phyloP scores from a whole-genome alignment of 192 early-diverging fungal species.

The Martensiomyces pterosporus region DNA sequence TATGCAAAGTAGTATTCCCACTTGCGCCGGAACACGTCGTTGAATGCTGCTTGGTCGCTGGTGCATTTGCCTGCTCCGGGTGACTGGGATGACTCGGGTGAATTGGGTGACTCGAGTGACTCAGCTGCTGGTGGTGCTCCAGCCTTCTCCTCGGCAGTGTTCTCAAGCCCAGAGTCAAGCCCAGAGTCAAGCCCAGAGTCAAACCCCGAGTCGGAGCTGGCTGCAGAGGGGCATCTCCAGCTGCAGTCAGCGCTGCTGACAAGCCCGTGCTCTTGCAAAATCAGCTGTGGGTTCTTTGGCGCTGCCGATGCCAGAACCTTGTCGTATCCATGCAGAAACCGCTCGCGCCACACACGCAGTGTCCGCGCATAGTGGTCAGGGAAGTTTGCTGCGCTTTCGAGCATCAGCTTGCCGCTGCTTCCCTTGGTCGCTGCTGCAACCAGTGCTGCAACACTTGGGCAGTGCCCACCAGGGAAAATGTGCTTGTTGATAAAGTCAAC shows the following conservation, averaged over 20 bases:
- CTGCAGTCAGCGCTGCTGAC: constrained; percentile 2
- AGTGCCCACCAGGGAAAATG: constrained; percentile 74
- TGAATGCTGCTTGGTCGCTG: constrained; percentile 32
- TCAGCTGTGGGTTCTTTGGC: constrained; percentile 23
- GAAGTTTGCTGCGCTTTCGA: constrained; percentile 60
- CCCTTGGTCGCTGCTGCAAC: constrained; percentile 53
- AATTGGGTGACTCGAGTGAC: too few relatives aligned
- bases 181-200: not conserved
- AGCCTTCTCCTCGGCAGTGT: not conserved
- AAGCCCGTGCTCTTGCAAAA: constrained; percentile 16
- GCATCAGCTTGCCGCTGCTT: constrained; percentile 51
- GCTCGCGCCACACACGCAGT: constrained; percentile 63
- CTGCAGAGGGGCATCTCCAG: constrained; percentile 1
- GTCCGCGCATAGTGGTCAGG: constrained; percentile 69
- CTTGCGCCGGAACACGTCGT: constrained; percentile 63
- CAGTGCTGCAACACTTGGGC: constrained; percentile 60
- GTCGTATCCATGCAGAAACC: constrained; percentile 57
- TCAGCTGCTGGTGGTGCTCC: too few relatives aligned
- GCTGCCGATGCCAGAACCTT: constrained; percentile 17
- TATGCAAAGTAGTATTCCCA: constrained; percentile 82
- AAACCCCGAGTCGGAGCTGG: not conserved
- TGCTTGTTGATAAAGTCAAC: constrained; percentile 72
- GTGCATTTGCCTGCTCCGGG: constrained; percentile 1
- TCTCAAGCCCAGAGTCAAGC: not conserved
- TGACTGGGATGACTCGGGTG: constrained; percentile 1